Percentiles rank a stretch among this genome's conserved stretches.
These are phyloP conservation scores for Cubamyces sp. DNA, from an alignment of 768 basidiomycete genomes.

Conservation along the genomic window DNA sequence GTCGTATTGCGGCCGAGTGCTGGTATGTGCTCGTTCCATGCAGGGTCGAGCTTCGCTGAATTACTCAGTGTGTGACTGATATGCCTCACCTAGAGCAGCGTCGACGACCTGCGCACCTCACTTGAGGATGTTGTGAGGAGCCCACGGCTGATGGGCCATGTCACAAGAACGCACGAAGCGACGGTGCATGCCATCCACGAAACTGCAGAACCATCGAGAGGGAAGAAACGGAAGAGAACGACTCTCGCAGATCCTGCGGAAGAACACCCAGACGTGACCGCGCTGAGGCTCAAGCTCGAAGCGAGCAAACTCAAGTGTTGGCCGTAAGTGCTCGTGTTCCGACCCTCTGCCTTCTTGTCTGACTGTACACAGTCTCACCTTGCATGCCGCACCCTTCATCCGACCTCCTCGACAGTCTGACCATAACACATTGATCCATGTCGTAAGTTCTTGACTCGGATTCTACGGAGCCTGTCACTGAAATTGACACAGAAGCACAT, in stretches of 20 bases:
- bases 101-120: slow-evolving; percentile 51
- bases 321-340: slow-evolving; percentile 49
- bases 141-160: slow-evolving; percentile 59
- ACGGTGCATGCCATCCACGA: slow-evolving; percentile 43
- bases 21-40: slow-evolving; percentile 32
- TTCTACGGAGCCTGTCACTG: not conserved
- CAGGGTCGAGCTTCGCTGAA: not conserved
- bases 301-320: slow-evolving; percentile 57
- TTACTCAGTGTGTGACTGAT: not conserved
- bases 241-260: slow-evolving; percentile 41
- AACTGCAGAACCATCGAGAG: slow-evolving; percentile 38
- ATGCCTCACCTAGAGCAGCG: slow-evolving; percentile 41
- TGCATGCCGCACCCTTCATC: slow-evolving; percentile 63
- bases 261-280: slow-evolving; percentile 50
- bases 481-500: slow-evolving; percentile 26
- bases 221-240: slow-evolving; percentile 43
- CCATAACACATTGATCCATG: slow-evolving; percentile 46
- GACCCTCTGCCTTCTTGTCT: not conserved
- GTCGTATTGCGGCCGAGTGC: slow-evolving; percentile 39
- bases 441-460: slow-evolving; percentile 11
- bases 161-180: slow-evolving; percentile 56
- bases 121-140: slow-evolving; percentile 55
- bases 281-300: slow-evolving; percentile 57
- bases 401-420: slow-evolving; percentile 68
- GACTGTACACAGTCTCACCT: slow-evolving; percentile 44